Base-by-base conservation (phyloP, 1,284 basidiomycete species). In the Rugosomyces carneus region DNA sequence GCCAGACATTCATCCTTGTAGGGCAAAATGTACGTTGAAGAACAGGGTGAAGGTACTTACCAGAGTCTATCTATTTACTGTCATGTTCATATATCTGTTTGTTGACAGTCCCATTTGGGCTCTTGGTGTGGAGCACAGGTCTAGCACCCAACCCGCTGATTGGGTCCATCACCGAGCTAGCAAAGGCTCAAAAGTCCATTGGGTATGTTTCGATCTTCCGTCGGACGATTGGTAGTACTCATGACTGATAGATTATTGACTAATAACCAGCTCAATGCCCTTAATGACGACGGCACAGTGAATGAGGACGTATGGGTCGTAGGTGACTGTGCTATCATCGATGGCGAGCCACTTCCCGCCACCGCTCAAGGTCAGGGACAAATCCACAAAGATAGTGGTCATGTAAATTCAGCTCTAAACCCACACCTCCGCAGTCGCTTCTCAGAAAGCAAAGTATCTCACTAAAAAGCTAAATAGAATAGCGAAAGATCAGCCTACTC, bases 91-190 rank as follows among this genome's bases (percentile, higher is more conserved):
- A 39, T 3, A 13, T 29, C 13, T 29, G 21, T 26, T 26, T 4
- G 36, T 21, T 15, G 20, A 42, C 46, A 86, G 85, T 89, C 20
- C 81, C 80, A 10, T 89, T 84, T 59, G 90, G 90, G 11, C 68
- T 93, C 31, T 74, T 91, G 4, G 89, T 94, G 15, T 93, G 91
- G 92, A 84, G 81, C 54, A 92, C 90, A 3, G 89, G 89, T 1
- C 71, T 93, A 6, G 76, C 86, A 7, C 79, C 86, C 2, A 92
- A 92, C 57, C 88, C 89, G 6, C 68, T 93, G 35, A 74, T 93
- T 39, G 64, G 75, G 45, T 70, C 73, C 0, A 76, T 90, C 40
- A 62, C 65, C 3, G 80, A 76, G 42, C 68, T 84, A 0, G 64
- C 75, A 57, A 87, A 89, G 58, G 73, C 89, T 52, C 61, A 69